A percentile compares a stretch with the other conserved stretches of the same genome.
These are phyloP conservation scores for Dendrostoma leiphaemia DNA, from an alignment of 2,329 filamentous ascomycete genomes.

Conservation along the genomic window DNA sequence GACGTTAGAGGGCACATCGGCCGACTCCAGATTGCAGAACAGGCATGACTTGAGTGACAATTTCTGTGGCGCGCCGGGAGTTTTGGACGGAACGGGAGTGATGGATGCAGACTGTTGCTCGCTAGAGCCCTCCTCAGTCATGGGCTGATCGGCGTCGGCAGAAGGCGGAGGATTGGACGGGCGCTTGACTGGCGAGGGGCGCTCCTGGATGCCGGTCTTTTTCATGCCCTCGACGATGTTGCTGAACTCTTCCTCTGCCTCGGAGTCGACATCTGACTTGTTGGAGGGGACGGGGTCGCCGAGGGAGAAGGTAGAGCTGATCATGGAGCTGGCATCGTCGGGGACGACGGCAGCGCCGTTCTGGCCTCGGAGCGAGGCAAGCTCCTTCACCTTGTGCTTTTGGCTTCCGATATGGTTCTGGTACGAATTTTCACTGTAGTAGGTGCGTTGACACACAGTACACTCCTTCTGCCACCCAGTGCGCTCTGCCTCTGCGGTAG, in stretches of 20 bases:
- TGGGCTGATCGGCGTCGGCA: constrained; percentile 40
- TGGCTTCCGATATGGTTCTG: constrained; percentile 88
- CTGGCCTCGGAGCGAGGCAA: constrained; percentile 39
- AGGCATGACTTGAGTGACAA: constrained; percentile 63
- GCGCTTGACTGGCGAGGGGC: constrained; percentile 51
- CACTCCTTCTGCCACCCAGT: constrained; percentile 86
- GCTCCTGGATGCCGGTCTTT: constrained; percentile 50
- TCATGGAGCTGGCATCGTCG: constrained; percentile 76
- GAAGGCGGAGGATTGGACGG: constrained; percentile 51
- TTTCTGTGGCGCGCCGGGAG: constrained; percentile 24
- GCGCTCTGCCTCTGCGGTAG: constrained; percentile 80
- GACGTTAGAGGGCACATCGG: constrained; percentile 72
- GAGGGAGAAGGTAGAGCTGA: constrained; percentile 88
- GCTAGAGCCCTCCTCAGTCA: constrained; percentile 33
- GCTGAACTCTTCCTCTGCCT: constrained; percentile 72
- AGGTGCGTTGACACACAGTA: constrained; percentile 81
- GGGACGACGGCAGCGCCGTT: constrained; percentile 39
- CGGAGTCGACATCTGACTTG: constrained; percentile 55
- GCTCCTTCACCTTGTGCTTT: constrained; percentile 76
- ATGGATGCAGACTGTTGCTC: constrained; percentile 33
- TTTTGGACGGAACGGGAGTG: constrained; percentile 23
- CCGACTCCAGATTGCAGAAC: constrained; percentile 88
- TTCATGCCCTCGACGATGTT: constrained; percentile 77
- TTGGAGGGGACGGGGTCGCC: constrained; percentile 67
- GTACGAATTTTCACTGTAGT: constrained; percentile 95